These are phyloP conservation scores for Russula sp. DNA, from an alignment of 768 basidiomycete species.

Conservation along the genomic window DNA sequence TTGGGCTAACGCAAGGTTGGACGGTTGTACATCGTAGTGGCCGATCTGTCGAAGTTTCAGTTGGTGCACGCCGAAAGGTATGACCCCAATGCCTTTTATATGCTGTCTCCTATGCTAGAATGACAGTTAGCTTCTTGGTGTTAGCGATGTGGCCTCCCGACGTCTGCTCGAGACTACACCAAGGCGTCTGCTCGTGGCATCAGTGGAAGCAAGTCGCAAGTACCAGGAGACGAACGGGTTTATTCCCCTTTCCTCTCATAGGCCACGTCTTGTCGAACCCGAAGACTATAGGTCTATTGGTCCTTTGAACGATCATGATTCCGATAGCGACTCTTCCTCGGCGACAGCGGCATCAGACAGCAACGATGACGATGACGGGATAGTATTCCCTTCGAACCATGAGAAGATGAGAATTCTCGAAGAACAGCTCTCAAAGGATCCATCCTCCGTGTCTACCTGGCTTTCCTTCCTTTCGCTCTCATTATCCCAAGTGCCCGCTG, in stretches of 20 bases:
- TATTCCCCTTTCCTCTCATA: constrained; percentile 46
- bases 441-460: constrained; percentile 54
- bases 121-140: constrained; percentile 31
- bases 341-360: constrained; percentile 16
- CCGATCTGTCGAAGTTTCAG: constrained; percentile 14
- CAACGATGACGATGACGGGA: constrained; percentile 6
- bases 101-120: background rate
- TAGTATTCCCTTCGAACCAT: constrained; percentile 38
- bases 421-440: constrained; percentile 41
- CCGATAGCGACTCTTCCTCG: constrained; percentile 31
- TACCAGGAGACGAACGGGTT: constrained; percentile 64
- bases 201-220: constrained; percentile 33
- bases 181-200: constrained; percentile 39
- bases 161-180: constrained; percentile 48
- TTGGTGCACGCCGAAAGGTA: constrained; percentile 18
- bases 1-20: constrained; percentile 15
- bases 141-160: constrained; percentile 50
- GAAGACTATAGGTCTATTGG: constrained; percentile 46
- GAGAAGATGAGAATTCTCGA: constrained; percentile 53
- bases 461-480: constrained; percentile 54
- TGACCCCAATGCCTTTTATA: constrained; percentile 25
- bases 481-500: constrained; percentile 50
- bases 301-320: constrained; percentile 26
- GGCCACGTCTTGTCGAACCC: constrained; percentile 29
- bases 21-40: constrained; percentile 9